Base-by-base conservation (phyloP, 2,329 filamentous ascomycete species). In the Sclerotinia glacialis region DNA sequence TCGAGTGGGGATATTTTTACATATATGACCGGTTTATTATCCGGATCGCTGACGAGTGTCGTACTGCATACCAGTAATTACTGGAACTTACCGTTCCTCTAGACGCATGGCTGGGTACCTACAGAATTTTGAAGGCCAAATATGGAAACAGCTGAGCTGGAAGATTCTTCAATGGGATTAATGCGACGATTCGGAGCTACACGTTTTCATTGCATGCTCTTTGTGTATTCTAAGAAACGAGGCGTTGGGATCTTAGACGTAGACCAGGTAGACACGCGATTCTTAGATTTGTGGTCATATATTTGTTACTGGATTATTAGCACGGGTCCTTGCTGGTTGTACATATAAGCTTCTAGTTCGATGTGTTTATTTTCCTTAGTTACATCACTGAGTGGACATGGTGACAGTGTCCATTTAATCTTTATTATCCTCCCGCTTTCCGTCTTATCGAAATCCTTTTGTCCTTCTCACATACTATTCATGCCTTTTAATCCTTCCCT, bases 1-100 rank as follows among this genome's bases (percentile, higher is more conserved):
- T 44, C 12, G n/a, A 62, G 21, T 52, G 46, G 59, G 31, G 59
- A 40, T 37, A 14, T 49, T 62, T 62, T 62, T 47, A 62, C 46
- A 62, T 52, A 62, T 62, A 62, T 37, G 21, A 50, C 14, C 18
- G 23, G 16, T 18, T 18, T 21, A n/a, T 34, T 42, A n/a, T 23
- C n/a, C 14, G 34, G 23, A 42, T 2, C 34, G 53, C 26, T 28
- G 26, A 59, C 6, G 28, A 59, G 12, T 44, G 28, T 31, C 18
- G 59, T 49, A 18, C 31, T 21, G 28, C 31, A 52, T 40, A 37
- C 28, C 18, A n/a, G 34, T 6, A 11, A 34, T 58, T 40, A 37
- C 18, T 31, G n/a, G 14, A 11, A 40, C 16, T 21, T 14, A 18
- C n/a, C n/a, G 23, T 11, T 37, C 8, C 2, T 23, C 11, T 40